These are phyloP conservation scores for Scedosporium apiospermum DNA, from an alignment of 2,329 filamentous ascomycete species.

Conservation along the genomic window DNA sequence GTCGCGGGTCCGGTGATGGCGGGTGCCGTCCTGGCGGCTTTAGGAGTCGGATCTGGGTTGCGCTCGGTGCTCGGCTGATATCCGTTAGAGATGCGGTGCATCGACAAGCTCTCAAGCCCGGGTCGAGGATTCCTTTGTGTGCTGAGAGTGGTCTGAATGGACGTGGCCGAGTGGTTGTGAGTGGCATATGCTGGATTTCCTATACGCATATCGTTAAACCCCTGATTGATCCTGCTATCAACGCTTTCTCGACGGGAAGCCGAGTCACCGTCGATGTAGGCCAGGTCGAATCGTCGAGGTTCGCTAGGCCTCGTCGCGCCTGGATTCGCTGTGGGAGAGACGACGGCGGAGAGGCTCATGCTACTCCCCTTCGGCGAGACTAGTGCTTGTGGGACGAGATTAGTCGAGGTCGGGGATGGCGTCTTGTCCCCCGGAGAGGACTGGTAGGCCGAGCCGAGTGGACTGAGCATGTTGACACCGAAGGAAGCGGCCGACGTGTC, in stretches of 20 bases:
- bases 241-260: conserved; percentile 63
- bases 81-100: conserved; percentile 54
- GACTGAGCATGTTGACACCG: conserved; percentile 27
- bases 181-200: conserved; percentile 65
- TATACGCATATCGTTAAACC: conserved; percentile 60
- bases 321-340: conserved; percentile 43
- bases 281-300: conserved; percentile 32
- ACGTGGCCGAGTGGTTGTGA: conserved; percentile 67
- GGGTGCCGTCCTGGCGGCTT: conserved; percentile 56
- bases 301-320: conserved; percentile 25
- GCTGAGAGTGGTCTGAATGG: conserved; percentile 61
- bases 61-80: conserved; percentile 52
- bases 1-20: conserved; percentile 64
- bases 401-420: conserved; percentile 41
- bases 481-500: conserved; percentile 36
- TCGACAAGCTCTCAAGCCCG: conserved; percentile 40
- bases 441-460: conserved; percentile 37
- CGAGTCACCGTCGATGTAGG: conserved; percentile 29
- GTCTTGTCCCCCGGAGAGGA: conserved; percentile 49
- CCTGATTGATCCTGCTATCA: conserved; percentile 67
- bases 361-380: conserved; percentile 46
- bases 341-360: conserved; percentile 59
- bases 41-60: conserved; percentile 41
- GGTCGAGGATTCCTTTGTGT: conserved; percentile 53
- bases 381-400: conserved; percentile 40